phyloP scores from a whole-genome alignment of 352 stramenopile species.

The Phytophthora europaea region DNA sequence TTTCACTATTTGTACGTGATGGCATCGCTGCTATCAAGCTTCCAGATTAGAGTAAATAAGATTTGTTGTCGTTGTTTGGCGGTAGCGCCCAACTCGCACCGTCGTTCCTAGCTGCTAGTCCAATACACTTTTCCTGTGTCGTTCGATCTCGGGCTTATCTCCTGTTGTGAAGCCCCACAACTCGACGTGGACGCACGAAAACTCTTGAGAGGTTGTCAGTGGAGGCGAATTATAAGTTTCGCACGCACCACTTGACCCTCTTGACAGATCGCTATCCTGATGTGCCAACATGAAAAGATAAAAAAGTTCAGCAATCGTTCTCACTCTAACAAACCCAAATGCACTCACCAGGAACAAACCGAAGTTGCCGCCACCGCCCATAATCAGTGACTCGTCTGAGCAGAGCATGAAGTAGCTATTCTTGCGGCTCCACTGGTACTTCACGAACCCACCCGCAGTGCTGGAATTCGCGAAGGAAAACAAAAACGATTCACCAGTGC shows the following conservation, averaged over 20 bases:
- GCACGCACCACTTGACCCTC: constrained; percentile 85
- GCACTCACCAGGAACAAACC: constrained; percentile 86
- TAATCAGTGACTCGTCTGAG: constrained; percentile 91
- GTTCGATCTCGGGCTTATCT: constrained; percentile 56
- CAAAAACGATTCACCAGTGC: constrained; percentile 90
- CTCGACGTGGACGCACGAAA: constrained; percentile 84
- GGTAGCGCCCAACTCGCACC: constrained; percentile 1
- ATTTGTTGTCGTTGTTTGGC: constrained; percentile 27
- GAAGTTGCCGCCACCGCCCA: constrained; percentile 92
- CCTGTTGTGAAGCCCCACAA: constrained; percentile 87
- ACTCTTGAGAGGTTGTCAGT: constrained; percentile 82
- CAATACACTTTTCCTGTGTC: constrained; percentile 74
- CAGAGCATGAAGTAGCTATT: constrained; percentile 94
- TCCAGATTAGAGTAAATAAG: constrained; percentile 46
- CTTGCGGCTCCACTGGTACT: constrained; percentile 89
- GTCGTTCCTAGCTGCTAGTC: constrained; percentile 51
- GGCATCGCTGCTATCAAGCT: constrained; percentile 17
- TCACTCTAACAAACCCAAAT: background rate
- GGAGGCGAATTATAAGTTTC: constrained; percentile 90
- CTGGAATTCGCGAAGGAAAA: constrained; percentile 79
- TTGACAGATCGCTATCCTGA: constrained; percentile 87
- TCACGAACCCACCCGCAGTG: constrained; percentile 58
- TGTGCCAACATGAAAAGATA: constrained; percentile 2
- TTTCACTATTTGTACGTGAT: constrained; percentile 22
- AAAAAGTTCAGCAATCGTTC: background rate